Percentiles rank a stretch among this genome's conserved stretches.
These are phyloP conservation scores for Cyberlindnera samutprakarnensis DNA, from an alignment of 805 yeast species.

Conservation along the genomic window DNA sequence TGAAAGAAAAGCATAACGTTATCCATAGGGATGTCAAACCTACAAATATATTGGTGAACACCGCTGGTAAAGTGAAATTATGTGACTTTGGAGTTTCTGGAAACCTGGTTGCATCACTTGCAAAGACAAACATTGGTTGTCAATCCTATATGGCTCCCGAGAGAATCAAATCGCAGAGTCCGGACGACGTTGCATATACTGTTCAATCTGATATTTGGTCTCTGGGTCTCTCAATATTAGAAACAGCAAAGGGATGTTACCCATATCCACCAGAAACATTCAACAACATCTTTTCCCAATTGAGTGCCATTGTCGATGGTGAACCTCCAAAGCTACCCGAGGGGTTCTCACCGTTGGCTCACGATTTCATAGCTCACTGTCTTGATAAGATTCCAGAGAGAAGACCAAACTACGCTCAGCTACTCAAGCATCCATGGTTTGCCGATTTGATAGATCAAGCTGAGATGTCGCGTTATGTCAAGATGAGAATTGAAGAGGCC, in stretches of 20 bases:
- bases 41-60: constrained; percentile 80
- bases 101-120: constrained; percentile 87
- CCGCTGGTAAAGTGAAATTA: constrained; percentile 78
- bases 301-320: constrained; percentile 95
- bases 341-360: constrained; percentile 67
- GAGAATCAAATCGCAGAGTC: constrained; percentile 68
- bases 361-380: constrained; percentile 70
- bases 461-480: constrained; percentile 30
- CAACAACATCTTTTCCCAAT: constrained; percentile 83
- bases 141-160: constrained; percentile 99
- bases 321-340: constrained; percentile 77
- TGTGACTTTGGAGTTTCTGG: constrained; percentile 98
- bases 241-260: constrained; percentile 83
- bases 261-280: constrained; percentile 97
- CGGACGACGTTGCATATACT: constrained; percentile 75
- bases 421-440: constrained; percentile 84
- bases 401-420: constrained; percentile 73
- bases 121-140: constrained; percentile 94
- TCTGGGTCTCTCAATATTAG: constrained; percentile 76
- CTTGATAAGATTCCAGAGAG: constrained; percentile 72
- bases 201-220: constrained; percentile 97
- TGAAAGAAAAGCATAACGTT: constrained; percentile 86
- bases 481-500: constrained; percentile 25
- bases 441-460: constrained; percentile 37
- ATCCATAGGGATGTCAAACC: constrained; percentile 97